Evolutionary conservation across 352 stramenopile species (phyloP), one percentile per base, ranked within the genome.

Genomic region (Phytophthora melonis): DNA sequence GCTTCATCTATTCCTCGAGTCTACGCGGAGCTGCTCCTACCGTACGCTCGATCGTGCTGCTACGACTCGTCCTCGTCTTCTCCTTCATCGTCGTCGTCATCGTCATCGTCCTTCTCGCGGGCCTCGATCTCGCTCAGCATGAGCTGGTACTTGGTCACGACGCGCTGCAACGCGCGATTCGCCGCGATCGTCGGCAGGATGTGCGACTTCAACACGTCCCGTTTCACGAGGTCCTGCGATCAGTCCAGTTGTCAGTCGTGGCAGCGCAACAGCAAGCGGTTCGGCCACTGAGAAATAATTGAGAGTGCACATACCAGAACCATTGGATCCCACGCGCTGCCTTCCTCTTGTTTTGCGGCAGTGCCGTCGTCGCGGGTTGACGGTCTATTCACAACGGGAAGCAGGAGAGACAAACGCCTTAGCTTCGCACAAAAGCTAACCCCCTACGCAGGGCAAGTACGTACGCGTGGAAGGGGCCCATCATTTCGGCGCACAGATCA

Each of bases 141-240:
- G 19, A 94, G 74, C 66, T 95, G 84, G 63, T 92, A 97, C 72
- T 95, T 95, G 34, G 83, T 83, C 43, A 94, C 88, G 13, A 97
- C 81, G 21, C 88, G 90, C 72, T 97, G 90, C 14, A 97, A 79
- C 55, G 87, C 81, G 36, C 88, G 88, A 65, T 97, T 95, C 10
- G 82, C 77, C 25, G 88, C 89, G 70, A 97, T 94, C 21, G 84
- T 91, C 19, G 88, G 90, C 53, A 97, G 72, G 32, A 97, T 84
- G 39, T 88, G 70, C 3, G 75, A 77, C 53, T 88, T 92, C 30
- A 97, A 78, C 45, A 97, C 69, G 19, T 91, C 79, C n/a, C 90
- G 87, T 82, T 94, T 94, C 34, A 72, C 63, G 23, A 88, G 66
- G 54, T 83, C 86, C 90, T 96, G 59, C 27, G 25, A 54, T 62